Evolutionary conservation across 1,284 basidiomycete species (phyloP).

Genomic region (Cutaneotrichosporon spelunceum): DNA sequence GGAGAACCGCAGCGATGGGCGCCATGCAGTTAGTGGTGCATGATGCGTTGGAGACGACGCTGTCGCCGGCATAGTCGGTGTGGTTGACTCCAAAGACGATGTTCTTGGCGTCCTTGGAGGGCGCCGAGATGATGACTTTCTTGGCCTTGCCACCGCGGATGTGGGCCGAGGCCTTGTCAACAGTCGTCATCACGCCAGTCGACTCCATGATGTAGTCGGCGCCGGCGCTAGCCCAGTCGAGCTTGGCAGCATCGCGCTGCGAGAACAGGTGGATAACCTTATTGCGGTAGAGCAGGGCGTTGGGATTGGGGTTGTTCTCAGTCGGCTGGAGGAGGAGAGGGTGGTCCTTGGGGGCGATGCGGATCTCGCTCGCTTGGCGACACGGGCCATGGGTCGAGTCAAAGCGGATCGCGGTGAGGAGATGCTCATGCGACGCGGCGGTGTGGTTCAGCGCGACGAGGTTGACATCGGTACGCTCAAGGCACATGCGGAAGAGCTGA

Average conservation of each 20-base stretch:
- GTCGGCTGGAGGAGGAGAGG: conserved; percentile 36
- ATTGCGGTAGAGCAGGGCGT: conserved; percentile 43
- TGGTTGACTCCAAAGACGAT: conserved; percentile 53
- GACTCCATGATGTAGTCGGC: conserved; percentile 51
- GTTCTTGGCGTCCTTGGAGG: conserved; percentile 44
- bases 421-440: conserved; percentile 46
- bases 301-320: conserved; percentile 34
- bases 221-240: conserved; percentile 48
- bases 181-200: conserved; percentile 49
- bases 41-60: conserved; percentile 50
- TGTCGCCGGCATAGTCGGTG: conserved; percentile 40
- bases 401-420: conserved; percentile 46
- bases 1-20: conserved; percentile 49
- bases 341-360: conserved; percentile 38
- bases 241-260: conserved; percentile 44
- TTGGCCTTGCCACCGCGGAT: conserved; percentile 45
- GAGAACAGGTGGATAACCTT: conserved; percentile 48
- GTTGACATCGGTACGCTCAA: conserved; percentile 35
- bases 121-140: conserved; percentile 53
- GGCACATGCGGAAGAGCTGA: conserved; percentile 35
- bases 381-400: conserved; percentile 52
- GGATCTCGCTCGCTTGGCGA: conserved; percentile 34
- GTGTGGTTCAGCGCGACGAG: conserved; percentile 54
- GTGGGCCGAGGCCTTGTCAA: conserved; percentile 47
- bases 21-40: conserved; percentile 55